Conservation (phyloP, 345 rosid genomes). For the Excoecaria agallocha region DNA sequence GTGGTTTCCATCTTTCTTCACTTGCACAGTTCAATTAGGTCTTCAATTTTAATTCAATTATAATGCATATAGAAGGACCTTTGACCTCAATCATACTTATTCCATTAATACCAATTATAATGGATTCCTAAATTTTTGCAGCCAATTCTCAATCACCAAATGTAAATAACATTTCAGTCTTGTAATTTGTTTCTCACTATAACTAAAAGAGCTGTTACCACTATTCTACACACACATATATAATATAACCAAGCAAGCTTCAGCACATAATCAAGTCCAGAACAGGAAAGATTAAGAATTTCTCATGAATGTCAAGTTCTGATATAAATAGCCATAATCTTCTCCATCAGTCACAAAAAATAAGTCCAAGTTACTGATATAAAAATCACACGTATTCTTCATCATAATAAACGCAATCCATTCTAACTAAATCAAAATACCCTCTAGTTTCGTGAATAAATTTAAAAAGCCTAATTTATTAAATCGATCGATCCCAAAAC, state of each 20-base stretch:
- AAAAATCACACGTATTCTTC: background rate
- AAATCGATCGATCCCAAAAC: background rate
- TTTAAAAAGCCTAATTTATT: background rate
- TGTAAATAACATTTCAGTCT: background rate
- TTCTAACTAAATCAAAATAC: background rate
- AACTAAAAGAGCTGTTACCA: background rate
- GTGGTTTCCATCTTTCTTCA: background rate
- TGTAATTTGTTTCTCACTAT: background rate
- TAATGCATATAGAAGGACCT: too few relatives aligned
- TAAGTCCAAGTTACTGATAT: background rate
- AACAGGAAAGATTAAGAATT: background rate
- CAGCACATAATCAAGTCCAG: background rate
- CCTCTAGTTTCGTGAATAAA: background rate
- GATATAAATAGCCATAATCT: background rate
- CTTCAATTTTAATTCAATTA: too few relatives aligned
- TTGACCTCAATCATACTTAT: too few relatives aligned
- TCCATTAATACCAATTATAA: background rate
- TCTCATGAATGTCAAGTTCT: background rate
- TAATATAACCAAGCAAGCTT: background rate
- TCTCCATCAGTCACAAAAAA: background rate
- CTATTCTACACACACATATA: too few relatives aligned
- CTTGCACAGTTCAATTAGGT: background rate
- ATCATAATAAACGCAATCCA: background rate
- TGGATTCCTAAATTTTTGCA: too few relatives aligned
- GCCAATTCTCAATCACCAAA: background rate